Evolutionary conservation across 148 eudicot species (phyloP), one percentile per base, ranked within the genome.

Genomic region (Nepenthes gracilis): DNA sequence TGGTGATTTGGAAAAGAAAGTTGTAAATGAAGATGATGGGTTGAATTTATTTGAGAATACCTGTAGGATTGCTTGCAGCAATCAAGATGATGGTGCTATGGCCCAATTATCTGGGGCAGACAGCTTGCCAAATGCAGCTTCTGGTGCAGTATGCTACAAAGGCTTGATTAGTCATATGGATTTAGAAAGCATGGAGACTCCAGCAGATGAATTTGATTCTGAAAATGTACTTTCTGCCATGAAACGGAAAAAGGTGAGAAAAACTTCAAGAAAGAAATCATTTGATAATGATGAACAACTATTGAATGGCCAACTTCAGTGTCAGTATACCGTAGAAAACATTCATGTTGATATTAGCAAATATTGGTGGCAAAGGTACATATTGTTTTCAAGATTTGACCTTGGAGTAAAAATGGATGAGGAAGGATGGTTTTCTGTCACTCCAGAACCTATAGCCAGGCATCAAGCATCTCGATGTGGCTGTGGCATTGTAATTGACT

Each of bases 361-460:
- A 68, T 93, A 93, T 67, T 93, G 98, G 98, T 64, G 84, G 47
- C 98, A 93, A 64, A 84, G 96, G 61, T 89, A 88, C 67, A 57
- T 58, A 53, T 60, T 93, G 50, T 88, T 93, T 70, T 80, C 91
- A 40, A 82, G 71, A 77, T 93, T 78, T 54, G 89, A 88, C 57
- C 40, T 75, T 51, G 98, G 98, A 62, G 79, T 93, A 45, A 70
- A 74, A 68, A 86, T 93, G 96, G 98, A 93, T 36, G 87, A 82
- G 67, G 97, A 92, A 76, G 98, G 98, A 52, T 93, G 98, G 98
- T 93, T 88, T 77, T 93, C 98, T 57, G 98, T 86, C 36, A 88
- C 99, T 50, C 99, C 96, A 0, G 96, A 93, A 67, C 64, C 73
- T 37, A 69, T 93, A 69, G 91, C 96, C 47, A 84, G 72, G 62